Percentiles rank a stretch among this genome's conserved stretches.
phyloP scores from a whole-genome alignment of 2,329 filamentous ascomycete genomes.

The Cadophora malorum region DNA sequence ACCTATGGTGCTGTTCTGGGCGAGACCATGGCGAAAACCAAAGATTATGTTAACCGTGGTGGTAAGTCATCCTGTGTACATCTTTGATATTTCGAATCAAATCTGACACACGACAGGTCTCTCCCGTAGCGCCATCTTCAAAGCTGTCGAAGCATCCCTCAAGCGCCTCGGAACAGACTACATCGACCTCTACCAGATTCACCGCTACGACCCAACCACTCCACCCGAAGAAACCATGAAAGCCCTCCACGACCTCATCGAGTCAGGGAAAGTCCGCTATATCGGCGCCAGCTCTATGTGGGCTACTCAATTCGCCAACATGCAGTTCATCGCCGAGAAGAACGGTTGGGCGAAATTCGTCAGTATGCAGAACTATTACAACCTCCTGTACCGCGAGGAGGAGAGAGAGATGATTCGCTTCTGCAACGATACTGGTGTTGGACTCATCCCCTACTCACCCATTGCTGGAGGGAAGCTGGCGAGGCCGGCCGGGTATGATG shows the following conservation, averaged over 20 bases:
- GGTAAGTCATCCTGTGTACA: slow-evolving; percentile 26
- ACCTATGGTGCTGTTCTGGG: slow-evolving; percentile 53
- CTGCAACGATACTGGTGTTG: slow-evolving; percentile 52
- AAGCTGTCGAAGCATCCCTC: slow-evolving; percentile 66
- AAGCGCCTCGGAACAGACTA: slow-evolving; percentile 60
- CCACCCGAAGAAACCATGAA: slow-evolving; percentile 66
- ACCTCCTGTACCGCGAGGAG: slow-evolving; percentile 63
- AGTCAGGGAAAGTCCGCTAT: slow-evolving; percentile 62
- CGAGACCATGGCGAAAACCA: slow-evolving; percentile 46
- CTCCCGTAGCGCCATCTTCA: slow-evolving; percentile 68
- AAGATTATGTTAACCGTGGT: slow-evolving; percentile 55
- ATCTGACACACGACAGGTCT: slow-evolving; percentile 51
- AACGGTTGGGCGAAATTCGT: slow-evolving; percentile 63
- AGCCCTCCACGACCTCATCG: slow-evolving; percentile 63
- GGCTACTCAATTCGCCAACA: slow-evolving; percentile 54
- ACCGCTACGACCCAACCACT: slow-evolving; percentile 59
- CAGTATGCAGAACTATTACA: slow-evolving; percentile 64
- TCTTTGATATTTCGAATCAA: not conserved
- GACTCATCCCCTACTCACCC: slow-evolving; percentile 45
- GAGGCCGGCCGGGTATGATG: not conserved
- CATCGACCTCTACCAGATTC: slow-evolving; percentile 67
- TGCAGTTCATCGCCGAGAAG: slow-evolving; percentile 59
- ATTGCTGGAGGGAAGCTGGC: not conserved
- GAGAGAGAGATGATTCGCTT: slow-evolving; percentile 53
- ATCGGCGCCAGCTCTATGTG: slow-evolving; percentile 58